Evolutionary conservation across 306 rosid genomes (phyloP).

Genomic region (Cicer arietinum): DNA sequence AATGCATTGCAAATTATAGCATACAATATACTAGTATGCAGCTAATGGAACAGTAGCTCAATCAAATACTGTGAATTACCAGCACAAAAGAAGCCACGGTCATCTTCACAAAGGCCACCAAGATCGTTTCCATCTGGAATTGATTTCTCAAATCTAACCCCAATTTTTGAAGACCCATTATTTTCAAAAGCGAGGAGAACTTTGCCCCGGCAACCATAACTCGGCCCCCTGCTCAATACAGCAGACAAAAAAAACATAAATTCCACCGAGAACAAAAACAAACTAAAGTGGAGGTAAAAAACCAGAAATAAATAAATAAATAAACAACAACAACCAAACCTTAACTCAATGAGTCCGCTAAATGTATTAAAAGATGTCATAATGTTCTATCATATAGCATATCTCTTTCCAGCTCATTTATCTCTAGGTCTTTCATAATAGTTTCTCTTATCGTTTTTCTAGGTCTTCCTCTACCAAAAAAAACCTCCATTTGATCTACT

Average conservation of each 20-base stretch:
- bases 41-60: constrained; percentile 25
- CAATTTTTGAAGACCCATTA: constrained; percentile 84
- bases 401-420: no score
- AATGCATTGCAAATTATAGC: constrained; percentile 20
- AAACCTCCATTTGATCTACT: no score
- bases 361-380: no score
- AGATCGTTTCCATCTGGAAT: constrained; percentile 96
- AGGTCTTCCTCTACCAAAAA: no score
- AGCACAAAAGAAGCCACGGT: constrained; percentile 90
- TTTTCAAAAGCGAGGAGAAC: constrained; percentile 93
- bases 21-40: constrained; percentile 20
- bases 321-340: background rate
- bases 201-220: constrained; percentile 80
- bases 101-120: constrained; percentile 91
- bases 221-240: constrained; percentile 80
- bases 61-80: constrained; percentile 57
- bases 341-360: no score
- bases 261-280: constrained; percentile 12
- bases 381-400: no score
- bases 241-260: constrained; percentile 33
- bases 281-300: constrained; percentile 12
- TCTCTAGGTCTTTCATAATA: no score
- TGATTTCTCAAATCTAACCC: constrained; percentile 94
- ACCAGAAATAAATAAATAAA: background rate
- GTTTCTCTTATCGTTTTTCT: no score